Conservation (phyloP, 805 yeast species). For the Metschnikowia rubicola region DNA sequence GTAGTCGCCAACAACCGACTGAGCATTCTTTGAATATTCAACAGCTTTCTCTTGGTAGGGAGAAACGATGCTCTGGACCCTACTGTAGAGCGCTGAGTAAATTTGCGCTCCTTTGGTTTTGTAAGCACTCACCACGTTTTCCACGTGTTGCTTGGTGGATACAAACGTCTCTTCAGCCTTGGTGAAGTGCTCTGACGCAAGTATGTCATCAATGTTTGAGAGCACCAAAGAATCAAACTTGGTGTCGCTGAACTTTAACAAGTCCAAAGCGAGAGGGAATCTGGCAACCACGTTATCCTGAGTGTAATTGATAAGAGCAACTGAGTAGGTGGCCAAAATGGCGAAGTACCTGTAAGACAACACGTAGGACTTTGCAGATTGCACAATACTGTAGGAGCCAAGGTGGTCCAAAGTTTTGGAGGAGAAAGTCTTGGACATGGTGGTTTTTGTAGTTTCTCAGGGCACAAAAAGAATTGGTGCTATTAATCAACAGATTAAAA, state of each 20-base stretch:
- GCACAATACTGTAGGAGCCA: conserved; percentile 29
- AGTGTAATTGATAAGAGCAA: conserved; percentile 21
- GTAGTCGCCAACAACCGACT: conserved; percentile 6
- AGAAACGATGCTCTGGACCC: conserved; percentile 6
- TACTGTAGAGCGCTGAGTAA: conserved; percentile 5
- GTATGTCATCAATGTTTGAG: conserved; percentile 20
- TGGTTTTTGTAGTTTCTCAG: neutral
- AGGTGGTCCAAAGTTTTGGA: conserved; percentile 35
- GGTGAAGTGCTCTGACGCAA: conserved; percentile 12
- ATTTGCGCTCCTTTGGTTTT: conserved; percentile 8
- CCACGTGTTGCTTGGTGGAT: conserved; percentile 9
- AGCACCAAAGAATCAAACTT: conserved; percentile 24
- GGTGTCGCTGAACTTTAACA: conserved; percentile 22
- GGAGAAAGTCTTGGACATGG: conserved; percentile 24
- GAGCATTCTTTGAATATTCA: conserved; percentile 10
- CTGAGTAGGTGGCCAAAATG: conserved; percentile 22
- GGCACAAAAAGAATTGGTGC: conserved; percentile 1
- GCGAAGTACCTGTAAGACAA: conserved; percentile 26
- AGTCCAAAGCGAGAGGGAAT: conserved; percentile 18
- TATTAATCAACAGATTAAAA: neutral
- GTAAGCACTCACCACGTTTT: conserved; percentile 6
- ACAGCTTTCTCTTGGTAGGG: conserved; percentile 11
- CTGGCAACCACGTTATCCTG: conserved; percentile 23
- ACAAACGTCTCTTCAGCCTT: conserved; percentile 7
- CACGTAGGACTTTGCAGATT: conserved; percentile 19